Evolutionary conservation across 768 basidiomycete genomes (phyloP), one percentile per base, ranked within the genome.

Genomic region (Coprinopsis cinerea): DNA sequence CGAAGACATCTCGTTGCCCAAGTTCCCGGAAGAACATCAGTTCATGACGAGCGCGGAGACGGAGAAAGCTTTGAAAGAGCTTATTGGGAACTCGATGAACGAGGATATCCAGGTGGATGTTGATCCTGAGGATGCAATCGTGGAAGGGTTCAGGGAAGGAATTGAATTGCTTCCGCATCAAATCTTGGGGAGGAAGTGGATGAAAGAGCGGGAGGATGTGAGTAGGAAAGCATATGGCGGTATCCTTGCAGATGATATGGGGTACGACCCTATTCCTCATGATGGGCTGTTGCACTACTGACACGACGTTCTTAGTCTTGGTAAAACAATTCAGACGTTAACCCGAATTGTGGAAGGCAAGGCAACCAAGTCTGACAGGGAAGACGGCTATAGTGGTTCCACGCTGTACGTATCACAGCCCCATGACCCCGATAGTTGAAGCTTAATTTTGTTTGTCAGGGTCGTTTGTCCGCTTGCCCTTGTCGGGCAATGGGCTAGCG

Each of bases 191-290:
- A 75, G 92, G 0, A 66, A 67, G 22, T 99, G 94, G 94, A 93
- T 99, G 88, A 72, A 71, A 20, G 80, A 83, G 5, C 77, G 94
- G 17, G 95, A 98, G 66, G 68, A 76, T 54, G 44, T 64, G 1
- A 64, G 74, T 6, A 83, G 80, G 26, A 90, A 89, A 66, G 81
- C 84, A 56, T 70, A 59, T 5, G 94, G 95, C 1, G 95, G 95
- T 0, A 92, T 97, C 56, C 69, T 96, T 13, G 92, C 92, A 3
- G 93, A 97, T 62, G 89, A 89, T 59, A 90, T 90, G 85, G 88
- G 87, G 87, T 85, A 57, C 43, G 73, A 56, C 18, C 39, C 24
- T 17, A 13, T n/a, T 25, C 25, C 42, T 30, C 27, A 11, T 18
- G 9, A 14, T 18, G 17, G 9, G 4, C 40, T 22, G 27, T n/a